Evolutionary conservation across 1,284 basidiomycete species (phyloP).

Genomic region (Cystobasidiaceae sp.): DNA sequence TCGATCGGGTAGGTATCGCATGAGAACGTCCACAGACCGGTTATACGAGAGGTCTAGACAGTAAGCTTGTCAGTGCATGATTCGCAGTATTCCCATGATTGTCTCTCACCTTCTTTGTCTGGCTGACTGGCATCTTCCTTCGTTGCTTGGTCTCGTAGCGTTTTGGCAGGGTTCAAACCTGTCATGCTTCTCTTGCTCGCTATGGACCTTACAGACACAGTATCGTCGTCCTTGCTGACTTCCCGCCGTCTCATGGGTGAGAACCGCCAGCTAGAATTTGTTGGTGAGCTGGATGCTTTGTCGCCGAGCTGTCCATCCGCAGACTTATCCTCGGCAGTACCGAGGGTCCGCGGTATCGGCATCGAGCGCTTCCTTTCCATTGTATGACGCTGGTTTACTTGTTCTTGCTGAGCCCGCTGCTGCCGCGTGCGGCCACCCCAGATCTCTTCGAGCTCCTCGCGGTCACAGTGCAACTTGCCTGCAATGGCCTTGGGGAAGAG

Average conservation of each 20-base stretch:
- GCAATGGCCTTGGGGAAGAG: conserved; percentile 77
- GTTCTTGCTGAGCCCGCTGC: conserved; percentile 5
- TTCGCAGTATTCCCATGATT: not conserved
- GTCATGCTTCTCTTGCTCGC: conserved; percentile 44
- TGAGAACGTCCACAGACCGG: conserved; percentile 50
- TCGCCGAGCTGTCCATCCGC: conserved; percentile 42
- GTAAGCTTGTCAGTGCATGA: not conserved
- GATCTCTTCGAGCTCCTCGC: conserved; percentile 70
- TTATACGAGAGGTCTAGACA: conserved; percentile 33
- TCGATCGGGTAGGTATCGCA: conserved; percentile 66
- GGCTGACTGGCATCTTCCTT: too few relatives aligned
- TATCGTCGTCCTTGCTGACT: conserved; percentile 58
- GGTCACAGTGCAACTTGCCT: conserved; percentile 64
- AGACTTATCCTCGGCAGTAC: not conserved
- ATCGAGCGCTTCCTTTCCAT: not conserved
- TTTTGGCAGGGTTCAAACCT: not conserved
- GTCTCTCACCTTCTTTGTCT: not conserved
- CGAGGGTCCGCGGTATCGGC: not conserved
- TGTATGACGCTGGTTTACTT: conserved; percentile 5
- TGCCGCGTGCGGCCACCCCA: conserved; percentile 62
- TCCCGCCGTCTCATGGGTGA: conserved; percentile 30
- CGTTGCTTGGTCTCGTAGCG: not conserved
- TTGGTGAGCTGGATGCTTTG: conserved; percentile 50
- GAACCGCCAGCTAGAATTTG: conserved; percentile 50
- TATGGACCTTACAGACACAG: conserved; percentile 54